These are phyloP conservation scores for Aphanomyces invadans DNA, from an alignment of 352 stramenopile genomes.

Conservation along the genomic window DNA sequence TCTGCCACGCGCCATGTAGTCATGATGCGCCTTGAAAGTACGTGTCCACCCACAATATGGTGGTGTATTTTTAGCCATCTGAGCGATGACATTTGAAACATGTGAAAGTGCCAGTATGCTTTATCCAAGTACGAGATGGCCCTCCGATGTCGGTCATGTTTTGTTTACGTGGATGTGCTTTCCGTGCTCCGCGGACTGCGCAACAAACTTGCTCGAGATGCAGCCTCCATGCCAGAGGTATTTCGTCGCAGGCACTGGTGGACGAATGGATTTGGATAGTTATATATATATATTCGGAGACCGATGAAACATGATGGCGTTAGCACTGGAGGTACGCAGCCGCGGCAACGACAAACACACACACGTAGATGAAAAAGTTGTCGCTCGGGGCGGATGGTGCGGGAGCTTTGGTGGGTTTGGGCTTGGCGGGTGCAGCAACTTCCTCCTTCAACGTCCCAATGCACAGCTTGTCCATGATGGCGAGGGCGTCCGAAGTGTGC, in stretches of 20 bases:
- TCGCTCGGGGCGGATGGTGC: neutral
- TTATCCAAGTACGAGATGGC: too few relatives aligned
- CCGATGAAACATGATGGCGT: neutral
- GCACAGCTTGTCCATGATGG: constrained; percentile 88
- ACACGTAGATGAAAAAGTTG: constrained; percentile 14
- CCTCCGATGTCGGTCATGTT: too few relatives aligned
- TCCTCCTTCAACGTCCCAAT: constrained; percentile 87
- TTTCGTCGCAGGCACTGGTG: neutral
- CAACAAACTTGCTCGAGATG: too few relatives aligned
- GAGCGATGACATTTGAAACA: constrained; percentile 7
- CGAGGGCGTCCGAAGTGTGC: constrained; percentile 93
- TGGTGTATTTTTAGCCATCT: constrained; percentile 2
- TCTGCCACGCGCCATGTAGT: constrained; percentile 15
- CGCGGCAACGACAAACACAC: neutral
- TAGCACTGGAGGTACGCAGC: neutral
- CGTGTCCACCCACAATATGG: neutral
- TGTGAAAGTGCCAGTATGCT: neutral
- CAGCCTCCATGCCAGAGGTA: too few relatives aligned
- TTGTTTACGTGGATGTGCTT: too few relatives aligned
- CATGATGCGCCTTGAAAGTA: neutral
- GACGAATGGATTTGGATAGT: neutral
- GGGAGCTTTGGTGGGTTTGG: neutral
- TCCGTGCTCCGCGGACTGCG: too few relatives aligned
- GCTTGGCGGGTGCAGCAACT: constrained; percentile 27
- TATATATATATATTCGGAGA: neutral